Percentiles rank a stretch among this genome's conserved stretches.
Conservation (phyloP, 1,284 basidiomycete species). For the Rhodotorula sp. region DNA sequence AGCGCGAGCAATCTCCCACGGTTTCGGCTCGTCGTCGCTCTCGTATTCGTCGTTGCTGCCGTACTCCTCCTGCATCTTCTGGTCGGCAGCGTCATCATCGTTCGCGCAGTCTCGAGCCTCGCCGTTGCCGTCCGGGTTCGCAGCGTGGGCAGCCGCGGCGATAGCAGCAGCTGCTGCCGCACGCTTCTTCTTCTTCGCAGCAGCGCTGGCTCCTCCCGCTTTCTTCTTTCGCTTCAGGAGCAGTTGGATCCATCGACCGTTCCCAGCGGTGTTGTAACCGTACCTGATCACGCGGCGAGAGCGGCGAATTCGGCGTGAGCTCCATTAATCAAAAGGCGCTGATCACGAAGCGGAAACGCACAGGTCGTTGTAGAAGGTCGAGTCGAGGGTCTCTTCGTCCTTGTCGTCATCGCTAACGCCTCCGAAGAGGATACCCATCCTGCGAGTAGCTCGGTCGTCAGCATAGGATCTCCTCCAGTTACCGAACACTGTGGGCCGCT, state of each 20-base stretch:
- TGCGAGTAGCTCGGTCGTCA: constrained; percentile 3
- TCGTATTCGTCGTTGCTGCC: constrained; percentile 45
- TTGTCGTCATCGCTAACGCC: constrained; percentile 88
- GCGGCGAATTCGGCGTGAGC: not conserved
- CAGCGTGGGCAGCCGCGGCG: constrained; percentile 25
- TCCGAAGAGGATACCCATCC: constrained; percentile 80
- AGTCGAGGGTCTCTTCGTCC: constrained; percentile 80
- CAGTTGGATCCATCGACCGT: constrained; percentile 77
- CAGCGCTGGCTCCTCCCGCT: constrained; percentile 54
- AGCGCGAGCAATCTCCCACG: constrained; percentile 37
- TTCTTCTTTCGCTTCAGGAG: constrained; percentile 60
- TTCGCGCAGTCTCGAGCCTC: constrained; percentile 21
- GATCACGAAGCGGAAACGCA: constrained; percentile 49
- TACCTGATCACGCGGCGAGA: constrained; percentile 55
- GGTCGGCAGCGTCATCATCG: constrained; percentile 17
- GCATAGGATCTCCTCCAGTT: not conserved
- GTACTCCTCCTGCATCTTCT: constrained; percentile 37
- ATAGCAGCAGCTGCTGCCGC: constrained; percentile 29
- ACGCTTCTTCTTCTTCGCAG: constrained; percentile 53
- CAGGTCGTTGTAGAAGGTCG: constrained; percentile 82
- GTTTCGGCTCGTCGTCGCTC: constrained; percentile 35
- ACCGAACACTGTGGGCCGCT: not conserved
- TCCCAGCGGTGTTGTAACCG: constrained; percentile 74
- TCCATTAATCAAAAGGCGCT: too few relatives aligned
- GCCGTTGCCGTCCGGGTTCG: constrained; percentile 28